Base-by-base conservation (phyloP, 1,284 basidiomycete genomes). In the Afroboletus lepidellus region DNA sequence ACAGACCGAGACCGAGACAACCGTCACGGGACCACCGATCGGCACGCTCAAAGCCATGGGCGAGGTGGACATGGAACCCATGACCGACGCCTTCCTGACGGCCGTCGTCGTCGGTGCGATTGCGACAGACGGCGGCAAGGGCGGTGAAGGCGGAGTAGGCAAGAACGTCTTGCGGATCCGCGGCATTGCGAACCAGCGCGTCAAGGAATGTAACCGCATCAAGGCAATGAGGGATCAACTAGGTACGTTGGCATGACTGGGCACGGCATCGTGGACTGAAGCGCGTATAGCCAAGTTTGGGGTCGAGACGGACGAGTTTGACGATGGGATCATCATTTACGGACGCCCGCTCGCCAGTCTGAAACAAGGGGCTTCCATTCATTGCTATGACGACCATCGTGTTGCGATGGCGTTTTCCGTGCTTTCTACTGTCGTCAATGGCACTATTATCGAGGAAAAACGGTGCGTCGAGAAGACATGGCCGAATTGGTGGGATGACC, bases 401-500 rank as follows among this genome's bases (percentile, higher is more conserved):
- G 95, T 99, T 13, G 96, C 95, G 8, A 99, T 99, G 96, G 94
- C 96, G 0, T 98, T 98, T 76, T 88, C 89, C 53, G 93, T 98
- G 20, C 77, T 99, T 18, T 87, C 87, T 4, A 81, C 86, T 8
- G 79, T 92, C 3, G 76, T 94, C 25, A 74, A 80, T 32, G 85
- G 83, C 25, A 92, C 92, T 1, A 75, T 94, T 55, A 77, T 99
- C 34, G 94, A 98, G 66, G 96, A 99, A 75, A 98, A 97, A 74
- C 80, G 96, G 49, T 98, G 96, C 65, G 96, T 99, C 21, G 96
- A 98, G 73, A 99, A 99, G 81, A 99, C 97, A 0, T 99, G 96
- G 96, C 96, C 97, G 3, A 94, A 95, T 68, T 99, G 95, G 92
- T 99, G 96, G 94, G 97, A 99, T 66, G 97, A 98, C 70, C 78